A percentile compares a stretch with the other conserved stretches of the same genome.
Conservation (phyloP, 192 early-diverging fungal genomes). For the Jimgerdemannia lactiflua region DNA sequence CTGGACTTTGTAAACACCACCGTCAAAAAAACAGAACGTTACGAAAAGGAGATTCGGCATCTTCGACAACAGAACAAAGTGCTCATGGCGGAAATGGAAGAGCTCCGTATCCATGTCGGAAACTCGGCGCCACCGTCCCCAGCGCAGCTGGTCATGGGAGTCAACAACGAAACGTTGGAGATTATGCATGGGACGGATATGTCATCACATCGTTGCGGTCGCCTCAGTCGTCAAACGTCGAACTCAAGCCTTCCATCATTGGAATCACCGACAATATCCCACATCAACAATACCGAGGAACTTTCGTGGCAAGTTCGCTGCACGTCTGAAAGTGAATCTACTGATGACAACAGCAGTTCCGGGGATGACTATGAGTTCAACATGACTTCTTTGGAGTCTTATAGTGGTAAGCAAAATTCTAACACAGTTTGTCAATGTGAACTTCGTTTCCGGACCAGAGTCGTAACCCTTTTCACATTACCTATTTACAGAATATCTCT, state of each 20-base stretch:
- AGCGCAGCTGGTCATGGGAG: background rate
- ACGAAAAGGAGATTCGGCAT: background rate
- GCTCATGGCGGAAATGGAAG: background rate
- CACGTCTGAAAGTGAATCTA: background rate
- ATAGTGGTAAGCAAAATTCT: background rate
- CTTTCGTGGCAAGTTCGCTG: background rate
- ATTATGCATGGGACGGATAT: background rate
- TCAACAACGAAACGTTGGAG: background rate
- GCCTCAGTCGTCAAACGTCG: background rate
- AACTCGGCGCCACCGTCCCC: background rate
- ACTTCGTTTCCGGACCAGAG: too few relatives aligned
- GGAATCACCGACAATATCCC: background rate
- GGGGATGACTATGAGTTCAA: background rate
- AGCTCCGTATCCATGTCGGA: background rate
- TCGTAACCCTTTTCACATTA: too few relatives aligned
- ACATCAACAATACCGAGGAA: background rate
- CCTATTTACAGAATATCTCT: too few relatives aligned
- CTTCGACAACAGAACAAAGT: background rate
- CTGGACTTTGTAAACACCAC: conserved; percentile 54
- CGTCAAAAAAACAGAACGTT: background rate
- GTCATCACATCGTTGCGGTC: background rate
- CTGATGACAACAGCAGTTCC: background rate
- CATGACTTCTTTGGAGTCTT: background rate
- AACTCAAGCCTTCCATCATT: background rate
- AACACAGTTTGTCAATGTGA: too few relatives aligned